Evolutionary conservation across 306 rosid species (phyloP), one percentile per base, ranked within the genome.

Genomic region (Prunus armeniaca): DNA sequence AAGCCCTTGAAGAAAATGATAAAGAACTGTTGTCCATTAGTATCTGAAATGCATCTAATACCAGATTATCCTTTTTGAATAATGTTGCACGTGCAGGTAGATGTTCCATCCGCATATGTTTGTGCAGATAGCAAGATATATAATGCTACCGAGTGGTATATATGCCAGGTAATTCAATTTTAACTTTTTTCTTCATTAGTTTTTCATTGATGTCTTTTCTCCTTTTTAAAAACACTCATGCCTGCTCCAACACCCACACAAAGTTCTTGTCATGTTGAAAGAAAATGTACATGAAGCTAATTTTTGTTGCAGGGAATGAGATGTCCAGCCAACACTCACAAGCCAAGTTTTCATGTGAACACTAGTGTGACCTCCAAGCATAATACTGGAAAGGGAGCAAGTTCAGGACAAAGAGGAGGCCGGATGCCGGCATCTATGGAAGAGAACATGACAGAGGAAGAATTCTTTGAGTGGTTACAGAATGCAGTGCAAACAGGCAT

Each of bases 311-410:
- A 96, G 99, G 99, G 99, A 69, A 96, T 96, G 98, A 89, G 93
- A 87, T 96, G 97, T 85, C 93, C 91, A 47, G 85, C 91, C 52
- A 96, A 96, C 82, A 92, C 97, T 63, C 99, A 96, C 75, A 92
- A 86, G 81, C 99, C 99, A 47, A 92, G 96, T 86, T 96, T 96
- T 73, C 98, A 96, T 66, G 99, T 96, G 70, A 96, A 92, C 88
- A 90, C 99, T 9, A 96, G 88, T 75, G 70, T 92, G 60, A 85
- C 87, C 71, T 79, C 97, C 9, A 95, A 95, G 81, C 87, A 84
- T 38, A 89, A 67, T 85, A 67, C 83, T 12, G 86, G 91, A 43
- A 96, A 89, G 85, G 97, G 92, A 79, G 65, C 97, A 20, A 84
- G 80, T 78, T 86, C 99, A 19, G 91, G 93, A 50, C 99, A 91